phyloP scores from a whole-genome alignment of 768 basidiomycete genomes.

The Tulasnella calospora region DNA sequence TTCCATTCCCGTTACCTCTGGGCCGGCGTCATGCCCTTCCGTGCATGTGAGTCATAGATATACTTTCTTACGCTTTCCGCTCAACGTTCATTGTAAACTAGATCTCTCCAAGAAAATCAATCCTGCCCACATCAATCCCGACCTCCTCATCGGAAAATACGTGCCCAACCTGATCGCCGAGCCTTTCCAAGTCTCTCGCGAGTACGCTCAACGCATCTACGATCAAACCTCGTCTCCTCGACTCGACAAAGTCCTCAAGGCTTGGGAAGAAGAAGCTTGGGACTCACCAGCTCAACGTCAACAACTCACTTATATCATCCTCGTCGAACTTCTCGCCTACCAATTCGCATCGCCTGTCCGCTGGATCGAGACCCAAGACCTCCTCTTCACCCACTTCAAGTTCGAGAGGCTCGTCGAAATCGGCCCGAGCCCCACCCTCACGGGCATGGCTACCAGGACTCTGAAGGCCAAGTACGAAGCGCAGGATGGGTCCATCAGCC shows the following conservation, averaged over 20 bases:
- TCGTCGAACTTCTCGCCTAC: slow-evolving; percentile 93
- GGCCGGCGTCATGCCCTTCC: slow-evolving; percentile 63
- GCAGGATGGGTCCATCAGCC: slow-evolving; percentile 77
- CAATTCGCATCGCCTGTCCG: slow-evolving; percentile 99
- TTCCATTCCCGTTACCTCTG: slow-evolving; percentile 99
- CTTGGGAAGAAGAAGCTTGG: slow-evolving; percentile 92
- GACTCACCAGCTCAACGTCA: slow-evolving; percentile 74
- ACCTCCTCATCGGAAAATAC: slow-evolving; percentile 90
- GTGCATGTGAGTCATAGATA: slow-evolving; percentile 70
- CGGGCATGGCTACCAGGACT: slow-evolving; percentile 88
- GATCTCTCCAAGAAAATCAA: slow-evolving; percentile 98
- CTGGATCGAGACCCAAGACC: slow-evolving; percentile 99
- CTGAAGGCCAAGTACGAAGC: slow-evolving; percentile 91
- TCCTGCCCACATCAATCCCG: slow-evolving; percentile 81
- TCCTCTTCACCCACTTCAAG: slow-evolving; percentile 77
- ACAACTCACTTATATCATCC: slow-evolving; percentile 89
- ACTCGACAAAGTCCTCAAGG: slow-evolving; percentile 85
- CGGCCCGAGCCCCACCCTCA: slow-evolving; percentile 86
- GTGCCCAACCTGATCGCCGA: slow-evolving; percentile 34
- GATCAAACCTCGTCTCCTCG: slow-evolving; percentile 75
- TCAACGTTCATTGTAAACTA: slow-evolving; percentile 33
- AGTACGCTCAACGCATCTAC: slow-evolving; percentile 26
- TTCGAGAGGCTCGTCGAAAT: slow-evolving; percentile 95
- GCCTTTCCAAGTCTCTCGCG: too few relatives aligned
- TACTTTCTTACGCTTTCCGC: background rate